Percentiles rank a stretch among this genome's conserved stretches.
Evolutionary conservation across 371 early-diverging fungal genomes (phyloP).

Genomic region (Mucor piriformis): DNA sequence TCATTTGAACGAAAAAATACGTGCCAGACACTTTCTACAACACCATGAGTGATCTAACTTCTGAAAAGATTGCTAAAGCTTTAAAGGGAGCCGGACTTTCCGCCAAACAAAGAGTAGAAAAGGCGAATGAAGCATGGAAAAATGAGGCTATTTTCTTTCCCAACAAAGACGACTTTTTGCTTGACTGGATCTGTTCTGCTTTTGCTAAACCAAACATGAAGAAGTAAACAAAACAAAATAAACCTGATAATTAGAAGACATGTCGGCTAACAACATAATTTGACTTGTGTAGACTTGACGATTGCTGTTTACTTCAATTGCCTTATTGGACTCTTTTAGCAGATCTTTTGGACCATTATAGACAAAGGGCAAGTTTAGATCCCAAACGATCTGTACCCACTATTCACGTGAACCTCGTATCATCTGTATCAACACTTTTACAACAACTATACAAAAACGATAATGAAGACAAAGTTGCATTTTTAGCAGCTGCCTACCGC

Average conservation of each 20-base stretch:
- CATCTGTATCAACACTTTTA: conserved; percentile 26
- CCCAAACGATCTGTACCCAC: conserved; percentile 24
- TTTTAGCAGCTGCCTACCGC: conserved; percentile 6
- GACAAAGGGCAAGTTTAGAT: conserved; percentile 7
- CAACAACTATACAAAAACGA: conserved; percentile 21
- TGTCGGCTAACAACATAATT: not conserved
- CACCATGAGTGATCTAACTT: conserved; percentile 24
- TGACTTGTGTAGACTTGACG: conserved; percentile 19
- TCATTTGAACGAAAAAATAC: no score
- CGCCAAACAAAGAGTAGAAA: conserved; percentile 35
- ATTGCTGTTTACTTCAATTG: conserved; percentile 34
- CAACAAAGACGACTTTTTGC: conserved; percentile 51
- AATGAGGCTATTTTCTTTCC: conserved; percentile 47
- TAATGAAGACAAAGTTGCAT: conserved; percentile 6
- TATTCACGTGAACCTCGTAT: conserved; percentile 35
- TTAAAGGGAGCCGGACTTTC: conserved; percentile 50
- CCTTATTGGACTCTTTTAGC: conserved; percentile 40
- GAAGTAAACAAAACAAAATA: conserved; percentile 42
- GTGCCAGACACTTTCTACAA: no score
- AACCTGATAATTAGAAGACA: not conserved
- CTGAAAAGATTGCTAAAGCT: conserved; percentile 39
- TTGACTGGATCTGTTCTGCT: conserved; percentile 48
- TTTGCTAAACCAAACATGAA: conserved; percentile 45
- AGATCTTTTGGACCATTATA: conserved; percentile 35
- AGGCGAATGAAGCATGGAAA: conserved; percentile 43